Evolutionary conservation across 352 stramenopile genomes (phyloP), one percentile per base, ranked within the genome.

Genomic region (Phytophthora capsici): DNA sequence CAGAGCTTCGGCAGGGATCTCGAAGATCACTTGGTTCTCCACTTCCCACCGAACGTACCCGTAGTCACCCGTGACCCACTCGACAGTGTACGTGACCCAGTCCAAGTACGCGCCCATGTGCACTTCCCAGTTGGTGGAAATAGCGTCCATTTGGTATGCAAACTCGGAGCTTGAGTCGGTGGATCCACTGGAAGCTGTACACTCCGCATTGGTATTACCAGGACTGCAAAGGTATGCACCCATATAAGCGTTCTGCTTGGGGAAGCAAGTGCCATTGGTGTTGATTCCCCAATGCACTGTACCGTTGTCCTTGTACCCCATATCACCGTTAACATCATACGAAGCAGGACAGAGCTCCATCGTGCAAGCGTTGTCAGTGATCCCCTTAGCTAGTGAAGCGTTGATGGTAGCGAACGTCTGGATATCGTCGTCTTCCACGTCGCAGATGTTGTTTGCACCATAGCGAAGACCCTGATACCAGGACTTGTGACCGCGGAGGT

Each of bases 101-200:
- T 80, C 93, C 61, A 72, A 75, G 81, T 96, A 96, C 51, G 76
- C 96, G 3, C 48, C 77, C 12, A 89, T 57, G 46, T 86, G 88
- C 6, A 98, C 55, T 13, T 86, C 80, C 71, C 90, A 94, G 59
- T 98, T 93, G 25, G 88, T 80, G 6, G 92, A 97, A 17, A 98
- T 90, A 7, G 94, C 94, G 71, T 99, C 95, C 56, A 97, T 96
- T 60, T 98, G 84, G 45, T 91, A 91, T n/a, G 58, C 53, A 37
- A 90, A 91, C 34, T 71, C 43, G 1, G 62, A 66, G 0, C 28
- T 26, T 1, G 61, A 40, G 32, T 44, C 51, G 1, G 66, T 60
- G 1, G 66, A 77, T 0, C 63, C 55, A 5, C 51, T 63, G 3
- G 61, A 67, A 4, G 50, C n/a, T 8, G 56, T 57, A 48, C 78